These are phyloP conservation scores for Suhomyces guaymorum DNA, from an alignment of 1,139 yeast species.

Conservation along the genomic window DNA sequence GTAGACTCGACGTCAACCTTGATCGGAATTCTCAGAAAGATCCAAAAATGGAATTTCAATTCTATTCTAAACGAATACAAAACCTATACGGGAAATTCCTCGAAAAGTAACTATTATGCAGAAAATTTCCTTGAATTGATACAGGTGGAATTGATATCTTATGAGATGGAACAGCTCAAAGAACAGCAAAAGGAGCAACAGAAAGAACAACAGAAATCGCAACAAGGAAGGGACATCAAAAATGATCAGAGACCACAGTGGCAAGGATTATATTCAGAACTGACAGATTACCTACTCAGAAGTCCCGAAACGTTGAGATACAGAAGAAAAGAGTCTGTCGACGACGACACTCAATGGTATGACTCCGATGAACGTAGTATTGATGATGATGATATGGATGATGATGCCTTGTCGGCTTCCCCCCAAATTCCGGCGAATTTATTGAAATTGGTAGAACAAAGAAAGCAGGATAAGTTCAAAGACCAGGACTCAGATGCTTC, in stretches of 20 bases:
- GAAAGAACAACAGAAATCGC: constrained; percentile 10
- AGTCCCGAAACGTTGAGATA: constrained; percentile 10
- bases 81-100: constrained; percentile 63
- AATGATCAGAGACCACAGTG: constrained; percentile 4
- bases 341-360: constrained; percentile 14
- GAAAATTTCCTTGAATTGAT: constrained; percentile 80
- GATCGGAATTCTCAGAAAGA: constrained; percentile 74
- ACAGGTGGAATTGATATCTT: constrained; percentile 53
- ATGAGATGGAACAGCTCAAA: constrained; percentile 36
- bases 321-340: constrained; percentile 18
- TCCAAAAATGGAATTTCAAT: constrained; percentile 87
- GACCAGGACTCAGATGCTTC: constrained; percentile 17
- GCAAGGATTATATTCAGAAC: constrained; percentile 6
- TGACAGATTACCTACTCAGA: not conserved
- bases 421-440: constrained; percentile 69
- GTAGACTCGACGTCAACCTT: constrained; percentile 81
- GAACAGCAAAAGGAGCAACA: constrained; percentile 22
- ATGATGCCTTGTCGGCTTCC: constrained; percentile 57
- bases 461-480: constrained; percentile 39
- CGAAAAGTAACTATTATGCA: constrained; percentile 70
- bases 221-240: constrained; percentile 5
- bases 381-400: constrained; percentile 51
- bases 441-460: constrained; percentile 54
- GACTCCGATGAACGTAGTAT: constrained; percentile 22
- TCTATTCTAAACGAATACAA: constrained; percentile 84